Conservation (phyloP, 108 stramenopile species). For the Epipyxis sp. region DNA sequence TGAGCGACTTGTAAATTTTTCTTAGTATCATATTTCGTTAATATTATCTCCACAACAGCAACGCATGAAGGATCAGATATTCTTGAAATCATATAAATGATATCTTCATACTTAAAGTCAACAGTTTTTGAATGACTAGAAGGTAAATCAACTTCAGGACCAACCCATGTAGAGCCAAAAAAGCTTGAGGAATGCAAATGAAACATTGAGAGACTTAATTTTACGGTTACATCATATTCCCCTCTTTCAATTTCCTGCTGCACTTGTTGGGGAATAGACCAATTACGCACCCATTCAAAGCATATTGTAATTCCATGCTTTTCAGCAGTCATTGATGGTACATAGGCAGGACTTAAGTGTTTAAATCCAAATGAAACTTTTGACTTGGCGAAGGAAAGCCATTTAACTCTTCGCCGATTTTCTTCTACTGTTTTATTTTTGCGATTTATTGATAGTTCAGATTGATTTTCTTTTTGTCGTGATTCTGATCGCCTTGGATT, state of each 20-base stretch:
- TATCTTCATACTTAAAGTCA: conserved; percentile 19
- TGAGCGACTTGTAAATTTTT: conserved; percentile 40
- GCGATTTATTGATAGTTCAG: neutral
- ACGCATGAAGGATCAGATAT: conserved; percentile 48
- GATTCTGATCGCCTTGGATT: neutral
- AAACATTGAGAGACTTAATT: conserved; percentile 12
- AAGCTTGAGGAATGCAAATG: neutral
- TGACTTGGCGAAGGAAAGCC: neutral
- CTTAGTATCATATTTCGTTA: conserved; percentile 36
- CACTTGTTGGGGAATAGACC: neutral
- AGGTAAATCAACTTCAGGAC: neutral
- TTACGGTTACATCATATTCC: neutral
- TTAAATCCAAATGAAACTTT: neutral
- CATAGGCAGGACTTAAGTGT: neutral
- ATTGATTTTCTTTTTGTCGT: neutral
- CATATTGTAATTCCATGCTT: neutral
- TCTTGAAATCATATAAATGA: conserved; percentile 20
- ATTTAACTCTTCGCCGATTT: neutral
- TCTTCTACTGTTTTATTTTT: neutral
- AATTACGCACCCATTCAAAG: neutral
- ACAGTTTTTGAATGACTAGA: neutral
- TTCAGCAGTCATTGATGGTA: conserved; percentile 4
- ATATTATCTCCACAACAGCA: conserved; percentile 51
- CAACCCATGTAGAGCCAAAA: conserved; percentile 29
- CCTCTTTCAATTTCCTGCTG: neutral